These are phyloP conservation scores for Clarireedia sp. DNA, from an alignment of 2,329 filamentous ascomycete genomes.

Conservation along the genomic window DNA sequence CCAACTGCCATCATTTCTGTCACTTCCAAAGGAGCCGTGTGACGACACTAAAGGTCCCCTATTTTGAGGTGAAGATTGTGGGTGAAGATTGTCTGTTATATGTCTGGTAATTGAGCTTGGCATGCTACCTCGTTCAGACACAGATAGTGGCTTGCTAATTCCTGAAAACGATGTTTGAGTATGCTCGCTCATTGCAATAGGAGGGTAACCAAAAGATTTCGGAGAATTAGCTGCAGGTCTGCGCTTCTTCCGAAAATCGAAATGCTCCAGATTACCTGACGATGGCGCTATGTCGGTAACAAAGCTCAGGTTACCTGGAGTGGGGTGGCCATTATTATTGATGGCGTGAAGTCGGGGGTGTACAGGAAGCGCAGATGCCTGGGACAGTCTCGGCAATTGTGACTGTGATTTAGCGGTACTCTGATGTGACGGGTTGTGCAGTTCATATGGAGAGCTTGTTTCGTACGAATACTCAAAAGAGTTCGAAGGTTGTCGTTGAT, in stretches of 20 bases:
- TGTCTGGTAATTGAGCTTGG: neutral
- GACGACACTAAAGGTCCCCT: neutral
- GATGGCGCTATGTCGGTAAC: constrained; percentile 26
- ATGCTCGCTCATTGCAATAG: neutral
- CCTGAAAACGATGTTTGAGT: neutral
- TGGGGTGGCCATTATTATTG: neutral
- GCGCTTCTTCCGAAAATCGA: constrained; percentile 24
- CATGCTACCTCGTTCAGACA: neutral
- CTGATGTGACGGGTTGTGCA: neutral
- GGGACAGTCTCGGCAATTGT: neutral
- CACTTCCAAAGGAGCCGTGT: neutral
- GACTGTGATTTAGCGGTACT: neutral
- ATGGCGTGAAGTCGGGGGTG: neutral
- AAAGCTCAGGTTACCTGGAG: constrained; percentile 19
- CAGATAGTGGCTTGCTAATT: neutral
- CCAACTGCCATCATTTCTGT: constrained; percentile 2
- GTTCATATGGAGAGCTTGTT: neutral
- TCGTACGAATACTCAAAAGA: neutral
- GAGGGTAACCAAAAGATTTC: neutral
- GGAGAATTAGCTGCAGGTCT: neutral
- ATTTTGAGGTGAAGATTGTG: neutral
- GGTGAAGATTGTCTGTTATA: neutral
- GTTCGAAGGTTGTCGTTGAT: neutral
- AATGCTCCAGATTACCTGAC: constrained; percentile 25
- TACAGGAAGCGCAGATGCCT: neutral